Evolutionary conservation across 352 stramenopile species (phyloP).

Genomic region (Globisporangium megalacanthum): DNA sequence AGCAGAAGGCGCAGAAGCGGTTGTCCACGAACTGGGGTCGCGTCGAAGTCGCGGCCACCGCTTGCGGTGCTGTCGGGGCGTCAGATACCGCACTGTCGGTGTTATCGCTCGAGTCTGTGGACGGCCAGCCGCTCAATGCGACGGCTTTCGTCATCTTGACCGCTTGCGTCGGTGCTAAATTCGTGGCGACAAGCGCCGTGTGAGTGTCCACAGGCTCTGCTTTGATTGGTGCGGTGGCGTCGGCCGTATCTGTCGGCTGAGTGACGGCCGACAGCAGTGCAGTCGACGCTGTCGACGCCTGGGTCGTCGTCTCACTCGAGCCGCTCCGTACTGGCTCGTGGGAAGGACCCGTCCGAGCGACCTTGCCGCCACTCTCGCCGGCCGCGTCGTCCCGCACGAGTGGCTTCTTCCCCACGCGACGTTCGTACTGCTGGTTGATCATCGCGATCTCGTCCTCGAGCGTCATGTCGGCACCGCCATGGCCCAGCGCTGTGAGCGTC

Average conservation of each 20-base stretch:
- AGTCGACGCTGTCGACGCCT: neutral
- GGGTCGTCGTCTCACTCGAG: too few species aligned
- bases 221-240: neutral
- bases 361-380: neutral
- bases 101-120: neutral
- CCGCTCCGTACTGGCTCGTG: neutral
- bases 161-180: neutral
- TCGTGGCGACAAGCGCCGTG: neutral
- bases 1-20: constrained; percentile 78
- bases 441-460: constrained; percentile 68
- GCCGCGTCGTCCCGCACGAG: constrained; percentile 29
- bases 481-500: constrained; percentile 34
- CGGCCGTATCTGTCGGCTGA: neutral
- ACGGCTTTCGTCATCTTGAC: constrained; percentile 31
- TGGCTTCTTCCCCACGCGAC: constrained; percentile 52
- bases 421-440: constrained; percentile 77
- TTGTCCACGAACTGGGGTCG: constrained; percentile 40
- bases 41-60: neutral
- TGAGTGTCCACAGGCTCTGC: neutral
- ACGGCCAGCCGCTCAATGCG: constrained; percentile 41
- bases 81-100: neutral
- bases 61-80: neutral
- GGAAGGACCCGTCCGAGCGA: neutral
- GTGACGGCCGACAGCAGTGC: neutral
- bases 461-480: constrained; percentile 30